phyloP scores from a whole-genome alignment of 257 asterid genomes.

The Handroanthus guayacan region DNA sequence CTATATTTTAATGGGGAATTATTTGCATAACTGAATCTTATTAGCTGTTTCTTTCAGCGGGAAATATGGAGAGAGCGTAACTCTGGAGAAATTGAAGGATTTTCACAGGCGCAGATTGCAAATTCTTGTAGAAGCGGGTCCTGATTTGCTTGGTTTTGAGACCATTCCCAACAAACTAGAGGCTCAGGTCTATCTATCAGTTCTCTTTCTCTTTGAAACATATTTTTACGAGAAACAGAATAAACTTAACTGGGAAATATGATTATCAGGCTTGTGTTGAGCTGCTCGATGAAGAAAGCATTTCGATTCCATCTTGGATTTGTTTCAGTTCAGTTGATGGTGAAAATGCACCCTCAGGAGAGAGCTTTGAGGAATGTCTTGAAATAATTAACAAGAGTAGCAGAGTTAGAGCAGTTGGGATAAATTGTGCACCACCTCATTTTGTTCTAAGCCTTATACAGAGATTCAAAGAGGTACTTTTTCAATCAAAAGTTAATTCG shows the following conservation, averaged over 20 bases:
- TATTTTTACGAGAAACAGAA: no score
- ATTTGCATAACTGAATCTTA: background rate
- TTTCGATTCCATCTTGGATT: constrained; percentile 82
- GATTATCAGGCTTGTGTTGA: constrained; percentile 71
- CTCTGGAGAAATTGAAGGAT: constrained; percentile 66
- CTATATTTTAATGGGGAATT: background rate
- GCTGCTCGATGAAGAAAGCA: constrained; percentile 73
- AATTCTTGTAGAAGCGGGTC: constrained; percentile 78
- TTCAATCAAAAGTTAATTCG: background rate
- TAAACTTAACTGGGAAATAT: background rate
- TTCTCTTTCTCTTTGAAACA: no score
- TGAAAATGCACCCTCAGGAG: constrained; percentile 81
- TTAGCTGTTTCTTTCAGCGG: constrained; percentile 55
- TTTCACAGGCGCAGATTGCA: constrained; percentile 81
- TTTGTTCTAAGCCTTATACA: constrained; percentile 68
- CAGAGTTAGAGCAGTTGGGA: constrained; percentile 69
- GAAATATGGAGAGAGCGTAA: constrained; percentile 56
- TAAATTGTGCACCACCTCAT: constrained; percentile 90
- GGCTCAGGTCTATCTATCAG: constrained; percentile 62
- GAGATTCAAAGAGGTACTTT: constrained; percentile 66
- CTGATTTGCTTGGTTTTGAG: constrained; percentile 85
- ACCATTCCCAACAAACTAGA: constrained; percentile 91
- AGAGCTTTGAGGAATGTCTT: constrained; percentile 71
- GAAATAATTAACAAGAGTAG: constrained; percentile 57
- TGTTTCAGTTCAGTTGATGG: constrained; percentile 87